Conservation (phyloP, 257 asterid species). For the Eustoma russellianum region DNA sequence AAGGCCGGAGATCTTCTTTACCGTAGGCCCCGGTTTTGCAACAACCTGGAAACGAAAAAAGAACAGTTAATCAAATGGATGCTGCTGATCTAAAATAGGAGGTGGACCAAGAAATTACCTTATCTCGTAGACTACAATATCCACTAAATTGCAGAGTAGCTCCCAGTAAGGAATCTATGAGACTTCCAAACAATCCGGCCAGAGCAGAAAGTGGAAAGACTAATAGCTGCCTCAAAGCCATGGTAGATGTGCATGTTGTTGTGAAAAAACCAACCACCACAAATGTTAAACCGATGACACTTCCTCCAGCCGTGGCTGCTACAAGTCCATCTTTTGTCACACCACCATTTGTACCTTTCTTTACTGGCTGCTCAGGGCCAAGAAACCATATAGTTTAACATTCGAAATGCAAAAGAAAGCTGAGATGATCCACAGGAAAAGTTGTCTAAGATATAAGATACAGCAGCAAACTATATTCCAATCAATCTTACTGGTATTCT, state of each 20-base stretch:
- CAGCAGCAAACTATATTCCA: too few relatives aligned
- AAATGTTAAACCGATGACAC: constrained; percentile 63
- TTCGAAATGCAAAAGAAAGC: too few relatives aligned
- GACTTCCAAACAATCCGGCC: constrained; percentile 80
- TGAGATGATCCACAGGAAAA: too few relatives aligned
- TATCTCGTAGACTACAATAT: constrained; percentile 74
- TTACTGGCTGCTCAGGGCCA: constrained; percentile 52
- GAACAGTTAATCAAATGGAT: background rate
- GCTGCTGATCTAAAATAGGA: too few relatives aligned
- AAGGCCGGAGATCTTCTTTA: constrained; percentile 76
- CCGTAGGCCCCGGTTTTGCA: constrained; percentile 84
- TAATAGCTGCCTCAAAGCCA: constrained; percentile 60
- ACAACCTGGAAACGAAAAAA: constrained; percentile 43
- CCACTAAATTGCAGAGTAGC: constrained; percentile 96
- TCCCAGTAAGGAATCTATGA: constrained; percentile 81
- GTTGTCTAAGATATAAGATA: too few relatives aligned
- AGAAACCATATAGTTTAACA: background rate
- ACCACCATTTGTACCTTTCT: constrained; percentile 94
- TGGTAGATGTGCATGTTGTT: constrained; percentile 35
- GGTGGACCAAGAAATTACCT: constrained; percentile 33
- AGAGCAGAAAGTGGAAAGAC: constrained; percentile 70
- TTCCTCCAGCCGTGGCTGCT: constrained; percentile 87
- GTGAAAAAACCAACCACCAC: constrained; percentile 60
- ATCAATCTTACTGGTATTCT: too few relatives aligned
- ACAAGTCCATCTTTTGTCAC: constrained; percentile 77